Evolutionary conservation across 441 rosid genomes (phyloP).

Genomic region (Metrosideros polymorpha): DNA sequence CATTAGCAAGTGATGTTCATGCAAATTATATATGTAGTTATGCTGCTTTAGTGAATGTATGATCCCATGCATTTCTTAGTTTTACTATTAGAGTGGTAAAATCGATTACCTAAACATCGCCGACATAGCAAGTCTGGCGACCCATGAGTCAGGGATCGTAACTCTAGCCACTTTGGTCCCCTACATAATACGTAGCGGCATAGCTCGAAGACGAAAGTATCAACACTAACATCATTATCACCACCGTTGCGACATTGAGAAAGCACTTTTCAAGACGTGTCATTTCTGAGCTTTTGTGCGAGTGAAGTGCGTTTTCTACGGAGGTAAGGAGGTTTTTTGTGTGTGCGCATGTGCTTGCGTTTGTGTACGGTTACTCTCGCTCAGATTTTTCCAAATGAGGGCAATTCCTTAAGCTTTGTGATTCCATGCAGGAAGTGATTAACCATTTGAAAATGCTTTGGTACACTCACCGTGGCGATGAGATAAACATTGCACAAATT

Average conservation of each 20-base stretch:
- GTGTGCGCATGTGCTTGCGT: neutral
- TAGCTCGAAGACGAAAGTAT: neutral
- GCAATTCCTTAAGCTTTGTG: neutral
- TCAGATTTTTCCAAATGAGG: too few species aligned
- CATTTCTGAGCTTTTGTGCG: neutral
- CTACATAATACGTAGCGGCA: neutral
- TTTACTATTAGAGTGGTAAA: neutral
- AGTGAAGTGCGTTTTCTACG: neutral
- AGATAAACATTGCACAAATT: neutral
- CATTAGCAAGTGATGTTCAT: neutral
- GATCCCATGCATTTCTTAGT: neutral
- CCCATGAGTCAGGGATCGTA: neutral
- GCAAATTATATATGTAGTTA: neutral
- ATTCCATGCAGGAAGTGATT: neutral
- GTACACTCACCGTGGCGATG: neutral
- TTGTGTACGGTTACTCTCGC: too few species aligned
- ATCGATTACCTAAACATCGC: neutral
- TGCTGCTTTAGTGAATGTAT: neutral
- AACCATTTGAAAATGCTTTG: neutral
- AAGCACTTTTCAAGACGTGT: neutral
- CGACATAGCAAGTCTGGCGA: neutral
- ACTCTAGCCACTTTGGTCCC: neutral
- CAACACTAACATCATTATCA: too few species aligned
- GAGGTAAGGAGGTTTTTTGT: neutral
- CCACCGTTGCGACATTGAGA: neutral